A percentile compares a stretch with the other conserved stretches of the same genome.
phyloP scores from a whole-genome alignment of 2,329 filamentous ascomycete genomes.

The Fusarium sp. region DNA sequence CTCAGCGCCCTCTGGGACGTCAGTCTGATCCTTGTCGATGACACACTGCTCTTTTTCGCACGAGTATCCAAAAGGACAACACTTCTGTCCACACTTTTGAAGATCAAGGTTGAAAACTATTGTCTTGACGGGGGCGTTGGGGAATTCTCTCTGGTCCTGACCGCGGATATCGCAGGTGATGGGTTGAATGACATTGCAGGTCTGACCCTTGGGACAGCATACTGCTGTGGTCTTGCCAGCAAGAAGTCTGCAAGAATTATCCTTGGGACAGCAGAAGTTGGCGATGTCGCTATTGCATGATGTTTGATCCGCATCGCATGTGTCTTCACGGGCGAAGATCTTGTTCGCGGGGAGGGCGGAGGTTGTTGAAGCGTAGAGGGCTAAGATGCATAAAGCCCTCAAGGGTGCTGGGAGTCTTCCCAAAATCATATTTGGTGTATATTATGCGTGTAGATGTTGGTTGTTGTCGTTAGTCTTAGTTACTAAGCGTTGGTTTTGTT shows the following conservation, averaged over 20 bases:
- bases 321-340: constrained; percentile 59
- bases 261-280: constrained; percentile 74
- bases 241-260: constrained; percentile 68
- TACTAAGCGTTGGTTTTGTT: constrained; percentile 14
- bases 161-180: constrained; percentile 49
- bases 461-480: constrained; percentile 9
- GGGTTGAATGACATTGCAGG: constrained; percentile 68
- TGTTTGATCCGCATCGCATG: constrained; percentile 64
- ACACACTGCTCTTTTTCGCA: constrained; percentile 69
- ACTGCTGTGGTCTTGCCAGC: constrained; percentile 75
- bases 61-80: constrained; percentile 79
- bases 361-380: constrained; percentile 53
- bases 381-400: constrained; percentile 55
- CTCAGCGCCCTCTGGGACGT: constrained; percentile 51
- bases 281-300: constrained; percentile 70
- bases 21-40: constrained; percentile 63
- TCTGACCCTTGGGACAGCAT: constrained; percentile 72
- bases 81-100: constrained; percentile 67
- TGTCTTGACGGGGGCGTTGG: constrained; percentile 74
- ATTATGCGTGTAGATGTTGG: constrained; percentile 8
- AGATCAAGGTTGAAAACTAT: constrained; percentile 69
- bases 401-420: constrained; percentile 43
- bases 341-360: constrained; percentile 55
- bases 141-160: constrained; percentile 70
- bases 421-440: constrained; percentile 32